Conservation (phyloP, 75 land plant species). For the Selaginella moellendorffii region DNA sequence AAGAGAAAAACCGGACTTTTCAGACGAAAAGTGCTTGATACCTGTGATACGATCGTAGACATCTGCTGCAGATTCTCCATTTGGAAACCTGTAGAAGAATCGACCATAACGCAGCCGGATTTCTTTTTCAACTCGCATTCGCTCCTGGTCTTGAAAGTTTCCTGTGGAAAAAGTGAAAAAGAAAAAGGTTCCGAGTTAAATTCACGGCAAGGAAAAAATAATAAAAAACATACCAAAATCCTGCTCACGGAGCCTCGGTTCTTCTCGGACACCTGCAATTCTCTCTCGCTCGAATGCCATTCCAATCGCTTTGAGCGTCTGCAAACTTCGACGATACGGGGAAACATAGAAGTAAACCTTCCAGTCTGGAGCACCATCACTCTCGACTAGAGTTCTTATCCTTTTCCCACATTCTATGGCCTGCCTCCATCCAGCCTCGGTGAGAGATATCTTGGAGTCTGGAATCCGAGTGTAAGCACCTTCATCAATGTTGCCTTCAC, state of each 20-base stretch:
- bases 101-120: constrained; percentile 53
- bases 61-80: constrained; percentile 97
- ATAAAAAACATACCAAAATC: too few relatives aligned
- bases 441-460: constrained; percentile 52
- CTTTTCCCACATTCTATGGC: constrained; percentile 44
- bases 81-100: constrained; percentile 77
- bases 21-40: background rate
- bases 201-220: too few relatives aligned
- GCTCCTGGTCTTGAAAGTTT: constrained; percentile 50
- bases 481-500: constrained; percentile 78
- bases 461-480: constrained; percentile 48
- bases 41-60: constrained; percentile 90
- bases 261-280: constrained; percentile 18
- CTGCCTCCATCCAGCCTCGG: constrained; percentile 38
- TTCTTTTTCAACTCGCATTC: constrained; percentile 46
- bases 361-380: constrained; percentile 23
- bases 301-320: constrained; percentile 12
- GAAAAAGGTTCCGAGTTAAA: background rate
- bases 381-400: constrained; percentile 34
- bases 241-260: constrained; percentile 16
- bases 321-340: constrained; percentile 9
- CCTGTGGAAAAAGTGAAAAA: too few relatives aligned
- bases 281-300: constrained; percentile 11
- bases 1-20: background rate
- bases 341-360: constrained; percentile 17